Evolutionary conservation across 805 yeast species (phyloP), one percentile per base, ranked within the genome.

Genomic region (Kurtzmaniella cleridarum): DNA sequence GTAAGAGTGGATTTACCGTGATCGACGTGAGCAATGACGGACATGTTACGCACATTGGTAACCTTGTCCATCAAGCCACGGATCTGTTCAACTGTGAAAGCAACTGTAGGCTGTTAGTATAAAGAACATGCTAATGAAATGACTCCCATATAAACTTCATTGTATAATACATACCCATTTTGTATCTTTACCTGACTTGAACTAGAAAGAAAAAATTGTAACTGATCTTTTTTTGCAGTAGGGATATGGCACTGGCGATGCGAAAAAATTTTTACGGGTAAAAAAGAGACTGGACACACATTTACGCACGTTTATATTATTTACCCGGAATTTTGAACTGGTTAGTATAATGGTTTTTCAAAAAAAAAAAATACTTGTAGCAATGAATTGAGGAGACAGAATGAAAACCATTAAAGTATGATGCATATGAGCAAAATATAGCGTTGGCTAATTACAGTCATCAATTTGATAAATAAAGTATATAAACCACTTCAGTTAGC

Each of bases 11-110:
- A 90, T 76, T 91, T 91, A 79, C 98, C 98, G 81, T 93, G 98
- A 82, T 91, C 98, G 85, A 91, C 98, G 81, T 91, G 98, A 66
- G 98, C 98, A 84, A 93, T 93, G 75, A 91, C 98, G 75, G 98
- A 91, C 95, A 91, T 93, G 95, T 93, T 93, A 81, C 98, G 96
- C 68, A 93, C 97, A 71, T 91, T 91, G 75, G 97, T 84, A 80
- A 90, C 96, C 77, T 84, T 84, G 95, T 93, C 98, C 98, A 91
- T 91, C 76, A 91, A 83, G 68, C 75, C 89, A 79, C 98, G 95
- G 84, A 93, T 91, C 79, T 93, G 97, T 62, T 69, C 75, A 64
- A 69, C 67, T 60, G 75, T 69, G 66, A 69, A 69, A 62, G 73
- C 73, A 66, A 69, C 75, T 67, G 49, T 11, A 41, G 14, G 34